These are phyloP conservation scores for Yamadazyma trypodendri DNA, from an alignment of 1,139 yeast genomes.

Conservation along the genomic window DNA sequence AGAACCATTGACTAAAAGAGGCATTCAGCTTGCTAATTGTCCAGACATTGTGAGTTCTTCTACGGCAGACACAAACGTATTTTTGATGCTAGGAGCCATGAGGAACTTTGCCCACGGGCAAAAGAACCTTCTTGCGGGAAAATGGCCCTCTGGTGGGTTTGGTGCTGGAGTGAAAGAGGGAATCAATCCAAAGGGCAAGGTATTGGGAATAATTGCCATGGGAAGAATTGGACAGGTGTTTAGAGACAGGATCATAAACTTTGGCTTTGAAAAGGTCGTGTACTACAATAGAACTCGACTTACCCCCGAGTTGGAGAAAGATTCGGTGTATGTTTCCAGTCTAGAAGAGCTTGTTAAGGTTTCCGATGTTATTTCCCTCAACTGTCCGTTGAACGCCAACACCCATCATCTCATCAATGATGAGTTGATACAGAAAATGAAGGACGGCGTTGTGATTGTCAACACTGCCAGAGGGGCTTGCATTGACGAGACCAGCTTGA, in stretches of 20 bases:
- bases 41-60: conserved; percentile 71
- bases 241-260: conserved; percentile 55
- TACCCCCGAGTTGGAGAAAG: conserved; percentile 51
- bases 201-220: conserved; percentile 66
- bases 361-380: conserved; percentile 59
- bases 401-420: conserved; percentile 60
- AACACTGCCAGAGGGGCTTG: conserved; percentile 79
- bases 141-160: conserved; percentile 44
- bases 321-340: conserved; percentile 54
- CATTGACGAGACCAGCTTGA: conserved; percentile 63
- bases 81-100: conserved; percentile 59
- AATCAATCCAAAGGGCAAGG: conserved; percentile 55
- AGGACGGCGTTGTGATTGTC: conserved; percentile 60
- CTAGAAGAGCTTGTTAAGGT: conserved; percentile 53
- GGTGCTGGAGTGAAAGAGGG: conserved; percentile 25
- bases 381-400: conserved; percentile 55
- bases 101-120: conserved; percentile 55
- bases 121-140: conserved; percentile 47
- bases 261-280: conserved; percentile 56
- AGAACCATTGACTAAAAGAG: conserved; percentile 40
- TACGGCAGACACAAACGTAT: conserved; percentile 77
- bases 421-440: conserved; percentile 54
- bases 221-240: conserved; percentile 74
- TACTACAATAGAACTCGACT: conserved; percentile 60
- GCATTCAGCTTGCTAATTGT: conserved; percentile 66